Conservation (phyloP, 129 eudicot genomes). For the Flaveria ramosissima region DNA sequence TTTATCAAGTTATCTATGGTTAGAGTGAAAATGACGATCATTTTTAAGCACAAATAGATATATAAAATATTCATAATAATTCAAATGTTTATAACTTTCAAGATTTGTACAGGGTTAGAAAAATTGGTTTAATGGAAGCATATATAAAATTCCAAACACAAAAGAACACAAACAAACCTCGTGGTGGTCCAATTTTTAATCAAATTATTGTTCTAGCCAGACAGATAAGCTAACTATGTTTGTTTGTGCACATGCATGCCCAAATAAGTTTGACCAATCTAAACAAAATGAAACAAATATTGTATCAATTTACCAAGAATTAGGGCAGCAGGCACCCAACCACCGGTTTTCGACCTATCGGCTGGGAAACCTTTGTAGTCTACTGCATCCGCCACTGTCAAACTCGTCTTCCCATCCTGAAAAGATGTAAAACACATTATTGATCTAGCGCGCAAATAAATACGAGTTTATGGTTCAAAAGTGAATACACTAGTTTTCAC, state of each 20-base stretch:
- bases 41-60: too few species aligned
- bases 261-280: background rate
- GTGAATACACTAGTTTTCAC: background rate
- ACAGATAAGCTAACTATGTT: conserved; percentile 13
- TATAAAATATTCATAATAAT: too few species aligned
- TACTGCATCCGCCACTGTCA: conserved; percentile 72
- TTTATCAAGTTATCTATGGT: too few species aligned
- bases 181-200: conserved; percentile 29
- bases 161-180: conserved; percentile 21
- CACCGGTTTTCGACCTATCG: conserved; percentile 80
- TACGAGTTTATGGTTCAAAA: background rate
- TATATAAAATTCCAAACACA: conserved; percentile 27
- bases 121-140: conserved; percentile 3
- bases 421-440: conserved; percentile 17
- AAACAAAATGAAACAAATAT: background rate
- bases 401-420: conserved; percentile 65
- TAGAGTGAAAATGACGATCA: too few species aligned
- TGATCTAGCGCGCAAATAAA: background rate
- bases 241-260: conserved; percentile 24
- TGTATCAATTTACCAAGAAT: conserved; percentile 63
- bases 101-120: background rate
- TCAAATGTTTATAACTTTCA: too few species aligned
- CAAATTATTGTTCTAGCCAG: conserved; percentile 13
- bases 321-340: conserved; percentile 93
- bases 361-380: conserved; percentile 88